These are phyloP conservation scores for Centella asiatica DNA, from an alignment of 129 eudicot species.

Conservation along the genomic window DNA sequence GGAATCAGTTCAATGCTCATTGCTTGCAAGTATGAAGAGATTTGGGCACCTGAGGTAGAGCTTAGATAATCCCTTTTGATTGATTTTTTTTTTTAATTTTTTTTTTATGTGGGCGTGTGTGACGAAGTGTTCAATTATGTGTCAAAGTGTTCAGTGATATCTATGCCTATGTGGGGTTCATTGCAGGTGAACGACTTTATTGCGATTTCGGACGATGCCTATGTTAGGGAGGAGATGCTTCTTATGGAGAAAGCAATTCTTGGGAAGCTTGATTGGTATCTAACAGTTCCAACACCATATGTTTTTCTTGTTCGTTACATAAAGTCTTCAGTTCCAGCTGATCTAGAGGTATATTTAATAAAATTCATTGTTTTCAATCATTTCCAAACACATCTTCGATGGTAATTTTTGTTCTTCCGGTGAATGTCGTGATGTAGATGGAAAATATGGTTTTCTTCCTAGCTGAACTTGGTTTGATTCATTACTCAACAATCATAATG, in stretches of 20 bases:
- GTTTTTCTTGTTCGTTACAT: slow-evolving; percentile 71
- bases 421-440: too few species aligned
- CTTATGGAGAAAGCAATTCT: slow-evolving; percentile 79
- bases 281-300: slow-evolving; percentile 91
- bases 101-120: too few species aligned
- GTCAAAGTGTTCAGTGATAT: not conserved
- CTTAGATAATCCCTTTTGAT: not conserved
- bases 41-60: slow-evolving; percentile 90
- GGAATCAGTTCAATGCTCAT: slow-evolving; percentile 80
- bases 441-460: slow-evolving; percentile 75
- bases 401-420: too few species aligned
- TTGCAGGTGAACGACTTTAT: slow-evolving; percentile 64
- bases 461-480: slow-evolving; percentile 68
- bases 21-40: slow-evolving; percentile 90
- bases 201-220: slow-evolving; percentile 69
- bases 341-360: slow-evolving; percentile 39
- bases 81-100: not conserved
- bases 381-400: too few species aligned
- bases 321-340: slow-evolving; percentile 67
- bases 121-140: too few species aligned
- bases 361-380: not conserved
- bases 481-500: slow-evolving; percentile 34
- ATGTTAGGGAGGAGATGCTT: slow-evolving; percentile 54
- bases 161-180: not conserved
- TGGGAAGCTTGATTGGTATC: slow-evolving; percentile 66